These are phyloP conservation scores for Dendrothele bispora DNA, from an alignment of 768 basidiomycete species.

Conservation along the genomic window DNA sequence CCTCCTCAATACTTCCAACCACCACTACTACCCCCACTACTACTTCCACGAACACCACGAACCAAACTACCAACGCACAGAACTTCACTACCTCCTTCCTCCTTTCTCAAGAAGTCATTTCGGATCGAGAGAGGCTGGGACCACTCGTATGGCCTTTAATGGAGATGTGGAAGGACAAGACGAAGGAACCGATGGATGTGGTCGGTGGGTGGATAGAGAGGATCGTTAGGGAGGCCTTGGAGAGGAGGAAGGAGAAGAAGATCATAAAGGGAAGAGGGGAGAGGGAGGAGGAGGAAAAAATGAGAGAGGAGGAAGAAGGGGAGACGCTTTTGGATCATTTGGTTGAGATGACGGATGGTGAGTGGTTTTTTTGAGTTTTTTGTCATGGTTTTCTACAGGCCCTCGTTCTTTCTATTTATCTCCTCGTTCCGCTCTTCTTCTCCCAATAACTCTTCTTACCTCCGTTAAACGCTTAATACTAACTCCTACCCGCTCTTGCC, in stretches of 20 bases:
- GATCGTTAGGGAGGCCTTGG: constrained; percentile 49
- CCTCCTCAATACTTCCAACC: too few relatives aligned
- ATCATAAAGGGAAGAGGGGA: not conserved
- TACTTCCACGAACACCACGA: not conserved
- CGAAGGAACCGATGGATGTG: constrained; percentile 47
- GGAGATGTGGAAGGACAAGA: constrained; percentile 48
- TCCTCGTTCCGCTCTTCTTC: not conserved
- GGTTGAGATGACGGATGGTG: constrained; percentile 46
- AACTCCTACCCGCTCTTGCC: too few relatives aligned
- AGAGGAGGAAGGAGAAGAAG: constrained; percentile 19
- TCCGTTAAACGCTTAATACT: constrained; percentile 47
- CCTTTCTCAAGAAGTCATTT: not conserved
- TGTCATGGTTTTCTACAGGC: constrained; percentile 25
- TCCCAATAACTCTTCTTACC: constrained; percentile 21
- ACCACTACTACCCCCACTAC: too few relatives aligned
- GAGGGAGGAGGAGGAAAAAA: constrained; percentile 25
- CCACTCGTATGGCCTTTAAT: constrained; percentile 57
- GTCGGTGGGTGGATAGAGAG: constrained; percentile 55
- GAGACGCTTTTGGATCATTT: constrained; percentile 58
- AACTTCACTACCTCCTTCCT: not conserved
- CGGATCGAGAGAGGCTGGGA: constrained; percentile 18
- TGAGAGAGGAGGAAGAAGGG: constrained; percentile 36
- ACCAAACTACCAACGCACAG: not conserved
- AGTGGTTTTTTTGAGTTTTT: not conserved
- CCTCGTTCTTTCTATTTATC: constrained; percentile 46